Evolutionary conservation across 1,139 yeast species (phyloP).

Genomic region (Zygoascus hellenicus): DNA sequence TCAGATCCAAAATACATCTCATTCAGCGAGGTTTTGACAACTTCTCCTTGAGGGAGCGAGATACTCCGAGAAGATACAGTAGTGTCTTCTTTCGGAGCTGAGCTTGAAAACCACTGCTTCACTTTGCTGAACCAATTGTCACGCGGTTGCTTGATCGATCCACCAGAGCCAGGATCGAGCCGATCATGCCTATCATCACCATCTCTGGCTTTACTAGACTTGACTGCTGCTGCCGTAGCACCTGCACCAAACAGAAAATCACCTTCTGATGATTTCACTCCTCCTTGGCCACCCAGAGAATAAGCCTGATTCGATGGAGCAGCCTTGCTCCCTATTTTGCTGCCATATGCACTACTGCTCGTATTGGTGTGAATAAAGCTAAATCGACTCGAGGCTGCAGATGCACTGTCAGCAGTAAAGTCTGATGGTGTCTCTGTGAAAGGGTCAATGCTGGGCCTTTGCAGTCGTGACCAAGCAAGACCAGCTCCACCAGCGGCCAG

Average conservation of each 20-base stretch:
- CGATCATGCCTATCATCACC: neutral
- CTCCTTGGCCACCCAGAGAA: too few species aligned
- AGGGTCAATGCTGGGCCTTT: neutral
- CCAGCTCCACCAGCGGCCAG: neutral
- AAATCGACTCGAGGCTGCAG: neutral
- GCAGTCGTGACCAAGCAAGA: neutral
- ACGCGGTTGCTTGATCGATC: neutral
- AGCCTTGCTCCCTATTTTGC: neutral
- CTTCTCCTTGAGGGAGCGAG: conserved; percentile 3
- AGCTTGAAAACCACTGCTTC: neutral
- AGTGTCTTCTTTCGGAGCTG: neutral
- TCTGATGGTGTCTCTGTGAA: neutral
- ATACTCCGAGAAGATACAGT: neutral
- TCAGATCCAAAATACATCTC: conserved; percentile 5
- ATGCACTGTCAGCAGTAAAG: neutral
- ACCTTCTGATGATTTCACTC: too few species aligned
- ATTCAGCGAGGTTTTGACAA: neutral
- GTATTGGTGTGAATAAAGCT: neutral
- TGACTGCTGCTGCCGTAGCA: neutral
- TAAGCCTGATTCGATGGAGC: too few species aligned
- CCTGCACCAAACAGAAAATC: neutral
- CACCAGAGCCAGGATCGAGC: neutral
- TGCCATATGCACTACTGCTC: neutral
- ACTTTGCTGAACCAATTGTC: neutral
- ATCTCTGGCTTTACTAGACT: neutral